Percentiles rank a stretch among this genome's conserved stretches.
phyloP scores from a whole-genome alignment of 768 basidiomycete species.

The Leccinellum luteum region DNA sequence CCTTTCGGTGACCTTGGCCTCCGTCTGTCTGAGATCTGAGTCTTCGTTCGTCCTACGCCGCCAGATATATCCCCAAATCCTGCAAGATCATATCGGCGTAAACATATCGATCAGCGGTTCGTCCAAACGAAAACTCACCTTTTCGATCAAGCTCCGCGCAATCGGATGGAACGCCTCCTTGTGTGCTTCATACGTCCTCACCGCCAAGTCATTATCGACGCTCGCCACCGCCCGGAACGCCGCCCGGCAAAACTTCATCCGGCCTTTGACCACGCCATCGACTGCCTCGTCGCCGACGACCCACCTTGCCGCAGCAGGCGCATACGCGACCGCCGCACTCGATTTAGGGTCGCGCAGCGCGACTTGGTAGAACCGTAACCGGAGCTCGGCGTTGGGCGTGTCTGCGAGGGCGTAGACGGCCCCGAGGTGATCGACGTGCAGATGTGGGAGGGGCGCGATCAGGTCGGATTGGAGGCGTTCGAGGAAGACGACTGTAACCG shows the following conservation, averaged over 20 bases:
- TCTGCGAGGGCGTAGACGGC: conserved; percentile 41
- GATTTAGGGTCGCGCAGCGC: conserved; percentile 53
- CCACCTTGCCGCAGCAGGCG: conserved; percentile 59
- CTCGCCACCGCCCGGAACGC: conserved; percentile 53
- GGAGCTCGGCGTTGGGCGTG: conserved; percentile 73
- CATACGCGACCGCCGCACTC: conserved; percentile 49
- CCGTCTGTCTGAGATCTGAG: too few relatives aligned
- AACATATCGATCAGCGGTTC: background rate
- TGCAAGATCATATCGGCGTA: background rate
- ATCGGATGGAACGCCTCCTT: conserved; percentile 72
- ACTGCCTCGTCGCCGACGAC: conserved; percentile 54
- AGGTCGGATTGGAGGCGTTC: conserved; percentile 59
- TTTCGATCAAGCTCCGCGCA: conserved; percentile 70
- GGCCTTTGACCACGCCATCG: conserved; percentile 61
- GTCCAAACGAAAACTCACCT: conserved; percentile 40
- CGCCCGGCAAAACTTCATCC: conserved; percentile 85
- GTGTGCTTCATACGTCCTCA: conserved; percentile 43
- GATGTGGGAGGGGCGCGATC: conserved; percentile 55
- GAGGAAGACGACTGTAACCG: conserved; percentile 69
- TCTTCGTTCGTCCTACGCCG: background rate
- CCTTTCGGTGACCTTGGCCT: background rate
- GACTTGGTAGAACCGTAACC: conserved; percentile 74
- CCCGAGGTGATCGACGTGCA: conserved; percentile 61
- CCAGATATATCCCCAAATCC: conserved; percentile 9
- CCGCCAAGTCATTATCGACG: conserved; percentile 54